Evolutionary conservation across 495 filamentous ascomycete species (phyloP).

Genomic region (Annulohypoxylon stygium): DNA sequence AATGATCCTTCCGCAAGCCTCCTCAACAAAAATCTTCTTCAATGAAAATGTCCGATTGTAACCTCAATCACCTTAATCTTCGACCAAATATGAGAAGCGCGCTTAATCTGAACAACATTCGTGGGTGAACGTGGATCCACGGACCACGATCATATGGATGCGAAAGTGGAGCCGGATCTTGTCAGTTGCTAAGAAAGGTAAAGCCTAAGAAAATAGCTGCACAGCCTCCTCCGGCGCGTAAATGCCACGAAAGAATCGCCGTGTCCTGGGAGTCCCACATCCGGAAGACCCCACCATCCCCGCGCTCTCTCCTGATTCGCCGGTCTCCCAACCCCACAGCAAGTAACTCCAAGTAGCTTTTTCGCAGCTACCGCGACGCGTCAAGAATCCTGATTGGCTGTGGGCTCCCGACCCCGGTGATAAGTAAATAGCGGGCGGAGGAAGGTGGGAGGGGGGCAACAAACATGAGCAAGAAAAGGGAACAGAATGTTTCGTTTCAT

Average conservation of each 20-base stretch:
- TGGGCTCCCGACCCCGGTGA: background rate
- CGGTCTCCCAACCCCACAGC: conserved; percentile 12
- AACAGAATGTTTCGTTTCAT: conserved; percentile 46
- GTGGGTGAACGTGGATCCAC: background rate
- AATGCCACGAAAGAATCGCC: conserved; percentile 16
- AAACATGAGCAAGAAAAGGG: conserved; percentile 1
- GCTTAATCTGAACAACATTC: conserved; percentile 19
- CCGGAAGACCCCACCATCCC: conserved; percentile 13
- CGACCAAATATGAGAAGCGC: conserved; percentile 17
- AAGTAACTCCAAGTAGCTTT: background rate
- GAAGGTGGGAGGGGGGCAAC: background rate
- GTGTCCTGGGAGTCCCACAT: background rate
- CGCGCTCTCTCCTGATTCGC: conserved; percentile 25
- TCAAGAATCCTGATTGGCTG: conserved; percentile 30
- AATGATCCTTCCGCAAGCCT: conserved; percentile 24
- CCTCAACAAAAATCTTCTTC: conserved; percentile 15
- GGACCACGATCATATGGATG: background rate
- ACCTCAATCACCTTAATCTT: background rate
- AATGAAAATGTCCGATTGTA: conserved; percentile 3
- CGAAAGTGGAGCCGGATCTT: background rate
- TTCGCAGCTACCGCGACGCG: conserved; percentile 24
- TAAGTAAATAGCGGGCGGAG: background rate
- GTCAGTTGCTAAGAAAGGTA: conserved; percentile 3
- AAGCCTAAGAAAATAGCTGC: background rate
- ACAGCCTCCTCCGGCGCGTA: conserved; percentile 39